These are phyloP conservation scores for Ophiostoma himal-ulmi DNA, from an alignment of 2,329 filamentous ascomycete genomes.

Conservation along the genomic window DNA sequence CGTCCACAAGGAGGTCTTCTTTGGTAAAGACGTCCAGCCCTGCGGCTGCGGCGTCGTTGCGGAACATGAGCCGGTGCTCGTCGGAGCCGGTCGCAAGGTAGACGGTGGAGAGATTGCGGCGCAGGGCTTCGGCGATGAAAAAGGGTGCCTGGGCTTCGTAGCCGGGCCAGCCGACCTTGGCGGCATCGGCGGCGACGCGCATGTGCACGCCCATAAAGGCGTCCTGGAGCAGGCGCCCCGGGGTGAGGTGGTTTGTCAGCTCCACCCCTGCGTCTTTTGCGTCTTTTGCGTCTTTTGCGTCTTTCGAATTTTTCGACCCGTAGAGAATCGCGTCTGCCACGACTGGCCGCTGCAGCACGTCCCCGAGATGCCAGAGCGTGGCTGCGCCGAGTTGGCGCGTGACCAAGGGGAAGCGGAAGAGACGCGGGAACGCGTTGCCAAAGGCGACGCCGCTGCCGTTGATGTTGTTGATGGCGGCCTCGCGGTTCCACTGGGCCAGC, in stretches of 20 bases:
- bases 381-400: background rate
- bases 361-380: background rate
- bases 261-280: background rate
- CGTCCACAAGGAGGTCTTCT: slow-evolving; percentile 33
- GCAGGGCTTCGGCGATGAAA: slow-evolving; percentile 34
- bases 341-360: background rate
- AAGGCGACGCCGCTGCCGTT: slow-evolving; percentile 22
- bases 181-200: slow-evolving; percentile 34
- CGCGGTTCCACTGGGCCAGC: slow-evolving; percentile 21
- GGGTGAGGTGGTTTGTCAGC: background rate
- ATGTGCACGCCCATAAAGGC: slow-evolving; percentile 38
- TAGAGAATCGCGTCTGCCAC: background rate
- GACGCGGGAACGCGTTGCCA: slow-evolving; percentile 25
- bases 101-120: slow-evolving; percentile 30
- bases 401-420: slow-evolving; percentile 22
- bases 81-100: slow-evolving; percentile 37
- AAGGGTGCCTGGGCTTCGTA: slow-evolving; percentile 36
- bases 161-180: slow-evolving; percentile 32
- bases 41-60: slow-evolving; percentile 29
- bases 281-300: background rate
- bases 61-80: slow-evolving; percentile 31
- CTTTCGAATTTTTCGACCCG: no score
- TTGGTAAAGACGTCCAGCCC: slow-evolving; percentile 34
- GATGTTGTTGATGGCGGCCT: background rate
- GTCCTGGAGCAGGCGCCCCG: background rate